Base-by-base conservation (phyloP, 2,329 filamentous ascomycete genomes). In the Xylariaceae sp. region DNA sequence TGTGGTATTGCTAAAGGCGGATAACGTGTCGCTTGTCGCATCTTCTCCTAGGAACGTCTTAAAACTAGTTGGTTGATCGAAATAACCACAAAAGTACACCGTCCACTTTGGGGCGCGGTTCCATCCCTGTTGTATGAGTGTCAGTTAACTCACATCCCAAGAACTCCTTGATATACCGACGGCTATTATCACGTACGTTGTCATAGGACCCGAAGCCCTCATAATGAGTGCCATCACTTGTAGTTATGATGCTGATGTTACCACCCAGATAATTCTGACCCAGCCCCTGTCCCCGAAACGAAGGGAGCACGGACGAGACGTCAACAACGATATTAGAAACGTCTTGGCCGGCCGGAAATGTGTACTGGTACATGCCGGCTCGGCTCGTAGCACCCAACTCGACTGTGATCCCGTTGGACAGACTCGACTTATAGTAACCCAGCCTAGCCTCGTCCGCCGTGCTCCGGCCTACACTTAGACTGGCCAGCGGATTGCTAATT, bases 191-290 rank as follows among this genome's bases (percentile, higher is more conserved):
- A 64, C 71, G 59, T 58, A 76, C 83, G 64, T 85, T 85, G 49
- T 86, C 77, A 64, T 86, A 87, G 0, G 77, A 78, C 0, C 84
- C 84, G 36, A 71, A 76, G 0, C 84, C 84, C 43, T 79, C 76
- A 60, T 87, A 87, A 51, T 76, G 76, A 26, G 70, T 47, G 0
- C 63, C 66, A 1, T 59, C 54, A 0, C 75, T 73, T 39, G 80
- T 76, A 0, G 66, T 61, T n/a, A 70, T 68, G 2, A 85, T 72
- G 1, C 70, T 71, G 29, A 88, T 80, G 42, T 75, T 76, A 0
- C 84, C 84, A n/a, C 78, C 78, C 5, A 80, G 72, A 62, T 85
- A 87, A 34, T 76, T 74, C 65, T 87, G 84, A n/a, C 80, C 78
- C 32, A 84, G 73, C 0, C 81, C 80, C 59, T 80, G 73, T 0